Evolutionary conservation across 164 flowering plant species (phyloP), one percentile per base, ranked within the genome.

Genomic region (Umbilicus rupestris): DNA sequence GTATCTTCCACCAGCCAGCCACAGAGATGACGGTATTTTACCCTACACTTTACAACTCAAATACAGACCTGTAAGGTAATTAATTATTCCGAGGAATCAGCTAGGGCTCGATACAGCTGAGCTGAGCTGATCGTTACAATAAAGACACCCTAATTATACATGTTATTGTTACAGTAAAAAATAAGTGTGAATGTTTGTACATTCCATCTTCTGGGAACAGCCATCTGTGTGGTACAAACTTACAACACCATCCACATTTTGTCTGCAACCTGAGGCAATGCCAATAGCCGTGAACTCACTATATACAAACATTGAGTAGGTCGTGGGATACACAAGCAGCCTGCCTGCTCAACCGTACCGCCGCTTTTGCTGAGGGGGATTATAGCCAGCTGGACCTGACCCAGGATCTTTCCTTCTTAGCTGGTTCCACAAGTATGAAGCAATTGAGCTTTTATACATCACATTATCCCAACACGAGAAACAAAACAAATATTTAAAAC

Each of bases 321-420:
- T 20, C 28, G 20, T 46, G 50, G 50, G 20, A 46, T 46, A 46
- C 50, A 46, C 28, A 28, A 17, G 14, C n/a, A n/a, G n/a, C n/a
- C n/a, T n/a, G n/a, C 3, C 42, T 60, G 65, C 73, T 78, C 87
- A 82, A 84, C 76, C 88, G 35, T 77, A 78, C 37, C 96, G 89
- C 73, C 93, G 82, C 74, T 82, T 93, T 80, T 86, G 94, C 63
- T 80, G 89, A 0, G 86, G 93, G 74, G 96, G 94, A 63, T 55
- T 55, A 55, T 87, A 89, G 69, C 95, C 97, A 47, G 85, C 29
- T 88, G 85, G 82, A 49, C 96, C 94, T 88, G 85, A 85, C 58
- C 92, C 89, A 3, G 87, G 84, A 37, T 90, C 98, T 75, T 94
- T 91, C 73, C 98, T 81, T 77, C 95, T 78, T 83, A 86, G 44